These are phyloP conservation scores for Paramyrothecium sp. DNA, from an alignment of 2,329 filamentous ascomycete genomes.

Conservation along the genomic window DNA sequence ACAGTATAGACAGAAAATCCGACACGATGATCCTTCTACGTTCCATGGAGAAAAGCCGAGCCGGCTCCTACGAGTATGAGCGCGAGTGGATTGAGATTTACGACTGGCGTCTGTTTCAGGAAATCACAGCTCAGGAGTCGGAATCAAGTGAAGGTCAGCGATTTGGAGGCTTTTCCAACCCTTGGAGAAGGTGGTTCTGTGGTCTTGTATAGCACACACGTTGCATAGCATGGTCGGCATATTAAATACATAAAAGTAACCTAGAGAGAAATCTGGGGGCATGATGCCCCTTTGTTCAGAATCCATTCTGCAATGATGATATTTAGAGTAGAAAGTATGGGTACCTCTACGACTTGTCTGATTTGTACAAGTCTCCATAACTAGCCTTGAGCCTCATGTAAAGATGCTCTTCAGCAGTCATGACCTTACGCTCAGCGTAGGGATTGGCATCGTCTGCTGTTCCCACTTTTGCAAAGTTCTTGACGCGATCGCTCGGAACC, in stretches of 20 bases:
- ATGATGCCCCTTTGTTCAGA: no score
- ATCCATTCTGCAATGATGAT: no score
- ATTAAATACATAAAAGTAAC: no score
- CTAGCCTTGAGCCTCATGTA: slow-evolving; percentile 59
- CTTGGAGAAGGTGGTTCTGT: slow-evolving; percentile 44
- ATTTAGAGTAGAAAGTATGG: no score
- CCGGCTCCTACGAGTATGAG: slow-evolving; percentile 21
- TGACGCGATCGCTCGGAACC: slow-evolving; percentile 60
- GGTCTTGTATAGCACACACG: slow-evolving; percentile 33
- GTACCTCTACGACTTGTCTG: slow-evolving; percentile 11
- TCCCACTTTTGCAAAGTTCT: slow-evolving; percentile 32
- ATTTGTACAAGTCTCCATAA: slow-evolving; percentile 55
- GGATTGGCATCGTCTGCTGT: slow-evolving; percentile 37
- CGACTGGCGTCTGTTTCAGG: slow-evolving; percentile 45
- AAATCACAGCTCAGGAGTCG: slow-evolving; percentile 37
- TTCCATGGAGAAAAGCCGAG: slow-evolving; percentile 26
- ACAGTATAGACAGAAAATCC: slow-evolving; percentile 28
- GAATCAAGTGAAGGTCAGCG: slow-evolving; percentile 22
- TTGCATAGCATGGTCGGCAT: background rate
- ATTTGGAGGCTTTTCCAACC: slow-evolving; percentile 33
- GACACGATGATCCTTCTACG: slow-evolving; percentile 31
- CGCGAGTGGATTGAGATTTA: slow-evolving; percentile 40
- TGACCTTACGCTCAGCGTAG: slow-evolving; percentile 50
- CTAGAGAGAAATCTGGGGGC: no score
- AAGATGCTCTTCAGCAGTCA: slow-evolving; percentile 65